Evolutionary conservation across 495 filamentous ascomycete genomes (phyloP), one percentile per base, ranked within the genome.

Genomic region (Jackrogersella minutella): DNA sequence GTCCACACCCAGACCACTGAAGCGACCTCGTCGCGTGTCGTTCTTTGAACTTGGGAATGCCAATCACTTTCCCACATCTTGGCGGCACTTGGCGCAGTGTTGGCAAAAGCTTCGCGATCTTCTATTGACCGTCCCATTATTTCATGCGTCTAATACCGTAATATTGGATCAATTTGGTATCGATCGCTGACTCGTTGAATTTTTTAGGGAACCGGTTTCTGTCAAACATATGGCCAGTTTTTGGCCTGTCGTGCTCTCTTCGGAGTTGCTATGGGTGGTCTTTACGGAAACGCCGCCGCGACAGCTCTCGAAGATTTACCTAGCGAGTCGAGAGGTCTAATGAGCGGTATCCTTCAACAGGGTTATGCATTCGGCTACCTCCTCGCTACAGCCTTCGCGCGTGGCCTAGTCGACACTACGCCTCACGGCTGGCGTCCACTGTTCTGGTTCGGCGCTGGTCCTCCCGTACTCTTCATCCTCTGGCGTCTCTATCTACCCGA

Each of bases 311-410:
- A 96, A 73, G 92, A 96, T 73, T 90, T 91, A 56, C 92, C 92
- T 0, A 78, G 82, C 44, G 87, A 84, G 30, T 87, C 91, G 1
- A 80, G 92, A 51, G 92, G 92, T 66, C 80, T 96, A 33, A 78
- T 96, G 30, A 91, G 88, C 11, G 92, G 92, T 47, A 85, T 96
- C 68, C 81, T 95, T 16, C 92, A 96, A 75, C 92, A 96, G 74
- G 92, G 92, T 2, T 96, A 95, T 71, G 91, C 92, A 0, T 93
- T 95, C 76, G 92, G 92, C 2, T 96, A 94, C 69, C 81, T 96
- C 0, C 83, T 96, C 0, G 91, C 91, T 0, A 86, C 91, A 0
- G 91, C 88, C 8, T 94, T 95, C 72, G 85, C 91, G 0, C 81
- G 90, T 28, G 91, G 79, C 4, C 78, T 93, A 0, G 91, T 93